Conservation (phyloP, 1,284 basidiomycete species). For the Wolfiporia cocos region DNA sequence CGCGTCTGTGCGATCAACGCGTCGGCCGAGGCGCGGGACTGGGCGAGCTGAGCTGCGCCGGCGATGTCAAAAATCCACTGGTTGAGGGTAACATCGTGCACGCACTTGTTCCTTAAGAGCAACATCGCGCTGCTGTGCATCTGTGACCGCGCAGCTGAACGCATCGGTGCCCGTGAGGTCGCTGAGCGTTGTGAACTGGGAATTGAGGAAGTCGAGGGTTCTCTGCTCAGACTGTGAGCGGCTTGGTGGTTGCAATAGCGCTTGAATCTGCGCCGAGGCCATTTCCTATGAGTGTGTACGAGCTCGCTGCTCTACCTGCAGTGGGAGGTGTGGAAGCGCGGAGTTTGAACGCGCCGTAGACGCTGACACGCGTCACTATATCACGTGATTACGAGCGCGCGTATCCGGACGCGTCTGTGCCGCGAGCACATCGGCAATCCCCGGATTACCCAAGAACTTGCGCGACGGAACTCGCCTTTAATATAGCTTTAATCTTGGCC, state of each 20-base stretch:
- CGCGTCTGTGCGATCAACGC: constrained; percentile 39
- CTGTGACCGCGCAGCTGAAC: constrained; percentile 34
- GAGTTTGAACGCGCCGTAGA: no score
- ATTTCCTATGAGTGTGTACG: no score
- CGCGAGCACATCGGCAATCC: no score
- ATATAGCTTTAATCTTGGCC: no score
- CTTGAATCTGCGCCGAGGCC: constrained; percentile 38
- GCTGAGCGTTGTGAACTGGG: constrained; percentile 36
- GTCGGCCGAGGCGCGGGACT: constrained; percentile 44
- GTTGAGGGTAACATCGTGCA: background rate
- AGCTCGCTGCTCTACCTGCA: no score
- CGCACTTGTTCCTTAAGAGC: constrained; percentile 22
- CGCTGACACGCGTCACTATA: no score
- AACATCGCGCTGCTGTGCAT: constrained; percentile 13
- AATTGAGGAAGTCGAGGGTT: constrained; percentile 38
- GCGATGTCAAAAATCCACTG: background rate
- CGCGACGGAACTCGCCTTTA: no score
- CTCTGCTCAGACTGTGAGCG: constrained; percentile 31
- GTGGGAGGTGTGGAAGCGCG: no score
- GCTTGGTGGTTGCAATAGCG: constrained; percentile 42
- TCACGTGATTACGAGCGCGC: no score
- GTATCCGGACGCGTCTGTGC: no score
- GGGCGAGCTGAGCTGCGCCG: constrained; percentile 50
- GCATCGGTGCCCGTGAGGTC: constrained; percentile 22
- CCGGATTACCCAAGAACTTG: no score